Conservation (phyloP, 495 filamentous ascomycete genomes). For the Penicillium argentinense region DNA sequence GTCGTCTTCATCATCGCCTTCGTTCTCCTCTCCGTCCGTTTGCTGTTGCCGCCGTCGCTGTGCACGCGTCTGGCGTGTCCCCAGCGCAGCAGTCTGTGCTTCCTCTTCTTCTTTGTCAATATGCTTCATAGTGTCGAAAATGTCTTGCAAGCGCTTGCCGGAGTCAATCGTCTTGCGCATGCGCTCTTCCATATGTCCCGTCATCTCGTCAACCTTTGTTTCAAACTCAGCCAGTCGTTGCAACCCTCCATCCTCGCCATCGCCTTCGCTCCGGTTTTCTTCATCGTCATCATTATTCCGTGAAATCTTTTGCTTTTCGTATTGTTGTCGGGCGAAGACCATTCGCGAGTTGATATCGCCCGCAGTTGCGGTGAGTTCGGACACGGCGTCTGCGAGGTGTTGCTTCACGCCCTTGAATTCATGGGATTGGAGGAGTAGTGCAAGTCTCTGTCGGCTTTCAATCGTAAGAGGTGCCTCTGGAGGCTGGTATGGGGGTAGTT, state of each 20-base stretch:
- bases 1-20: constrained; percentile 23
- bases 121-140: constrained; percentile 31
- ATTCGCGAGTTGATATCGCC: constrained; percentile 50
- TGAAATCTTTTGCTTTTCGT: constrained; percentile 27
- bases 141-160: constrained; percentile 29
- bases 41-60: constrained; percentile 14
- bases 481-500: constrained; percentile 59
- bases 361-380: constrained; percentile 41
- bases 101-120: constrained; percentile 29
- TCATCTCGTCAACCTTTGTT: constrained; percentile 30
- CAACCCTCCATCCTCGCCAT: constrained; percentile 17
- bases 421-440: constrained; percentile 30
- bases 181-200: constrained; percentile 36
- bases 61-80: constrained; percentile 22
- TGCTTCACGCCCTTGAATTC: constrained; percentile 31
- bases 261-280: constrained; percentile 9
- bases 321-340: constrained; percentile 33
- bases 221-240: constrained; percentile 31
- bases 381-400: constrained; percentile 36
- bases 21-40: constrained; percentile 18
- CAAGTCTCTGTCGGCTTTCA: constrained; percentile 32
- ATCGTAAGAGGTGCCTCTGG: constrained; percentile 50
- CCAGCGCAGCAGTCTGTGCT: constrained; percentile 7
- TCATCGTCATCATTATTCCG: constrained; percentile 10
- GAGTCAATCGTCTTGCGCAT: constrained; percentile 43